Evolutionary conservation across 768 basidiomycete genomes (phyloP).

Genomic region (Lactarius tabidus): DNA sequence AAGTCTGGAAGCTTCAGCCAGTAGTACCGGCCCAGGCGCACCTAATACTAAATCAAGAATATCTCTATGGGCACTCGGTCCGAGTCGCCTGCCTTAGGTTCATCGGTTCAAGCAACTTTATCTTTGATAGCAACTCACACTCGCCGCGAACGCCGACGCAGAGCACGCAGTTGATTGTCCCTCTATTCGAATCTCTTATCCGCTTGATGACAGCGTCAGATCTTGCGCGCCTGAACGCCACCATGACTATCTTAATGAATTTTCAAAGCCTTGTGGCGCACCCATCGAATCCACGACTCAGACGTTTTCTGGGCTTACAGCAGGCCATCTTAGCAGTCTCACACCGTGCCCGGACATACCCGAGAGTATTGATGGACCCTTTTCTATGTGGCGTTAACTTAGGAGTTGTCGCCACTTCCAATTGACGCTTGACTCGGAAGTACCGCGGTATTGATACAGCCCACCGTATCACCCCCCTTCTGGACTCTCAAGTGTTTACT

Average conservation of each 20-base stretch:
- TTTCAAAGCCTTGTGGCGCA: constrained; percentile 31
- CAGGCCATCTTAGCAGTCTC: background rate
- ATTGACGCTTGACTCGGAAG: background rate
- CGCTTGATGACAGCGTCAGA: constrained; percentile 27
- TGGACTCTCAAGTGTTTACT: background rate
- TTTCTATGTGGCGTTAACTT: background rate
- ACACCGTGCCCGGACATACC: background rate
- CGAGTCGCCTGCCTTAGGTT: constrained; percentile 33
- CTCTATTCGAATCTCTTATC: constrained; percentile 29
- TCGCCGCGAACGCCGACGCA: constrained; percentile 28
- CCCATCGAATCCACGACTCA: constrained; percentile 28
- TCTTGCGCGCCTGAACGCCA: constrained; percentile 28
- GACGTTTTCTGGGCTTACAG: constrained; percentile 24
- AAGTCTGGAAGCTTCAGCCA: too few species aligned
- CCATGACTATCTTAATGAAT: constrained; percentile 31
- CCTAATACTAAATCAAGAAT: constrained; percentile 14
- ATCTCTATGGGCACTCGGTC: constrained; percentile 8
- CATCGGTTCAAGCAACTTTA: background rate
- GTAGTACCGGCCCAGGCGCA: too few species aligned
- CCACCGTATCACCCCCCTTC: background rate
- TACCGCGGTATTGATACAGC: background rate
- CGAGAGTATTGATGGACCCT: background rate
- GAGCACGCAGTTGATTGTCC: constrained; percentile 31
- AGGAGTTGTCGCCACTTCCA: too few species aligned
- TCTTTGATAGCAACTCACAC: background rate